Evolutionary conservation across 2,329 filamentous ascomycete species (phyloP).

Genomic region (Aspergillus pseudoviridinutans): DNA sequence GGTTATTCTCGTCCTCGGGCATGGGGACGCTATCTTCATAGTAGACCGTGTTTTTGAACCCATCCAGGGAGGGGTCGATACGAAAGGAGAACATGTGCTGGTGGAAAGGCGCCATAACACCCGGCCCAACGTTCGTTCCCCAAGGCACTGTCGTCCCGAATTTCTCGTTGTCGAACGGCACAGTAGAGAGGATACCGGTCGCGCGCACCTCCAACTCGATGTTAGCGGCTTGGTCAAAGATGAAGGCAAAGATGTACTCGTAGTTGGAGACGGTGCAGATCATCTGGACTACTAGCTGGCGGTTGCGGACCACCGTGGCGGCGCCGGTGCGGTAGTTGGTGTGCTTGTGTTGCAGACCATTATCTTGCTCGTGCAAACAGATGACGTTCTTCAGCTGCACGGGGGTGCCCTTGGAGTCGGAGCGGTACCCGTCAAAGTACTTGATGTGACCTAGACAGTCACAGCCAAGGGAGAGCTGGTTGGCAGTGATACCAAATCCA

Average conservation of each 20-base stretch:
- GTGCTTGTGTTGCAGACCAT: constrained; percentile 68
- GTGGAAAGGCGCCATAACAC: constrained; percentile 66
- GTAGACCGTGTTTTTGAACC: constrained; percentile 52
- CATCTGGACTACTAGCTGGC: constrained; percentile 64
- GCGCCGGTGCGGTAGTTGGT: constrained; percentile 66
- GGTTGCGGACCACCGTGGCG: constrained; percentile 60
- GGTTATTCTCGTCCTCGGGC: constrained; percentile 54
- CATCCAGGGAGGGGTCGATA: constrained; percentile 59
- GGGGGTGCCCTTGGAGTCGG: constrained; percentile 56
- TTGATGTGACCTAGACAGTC: constrained; percentile 69
- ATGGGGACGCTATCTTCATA: constrained; percentile 54
- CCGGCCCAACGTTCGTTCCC: constrained; percentile 66
- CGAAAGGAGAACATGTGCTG: constrained; percentile 73
- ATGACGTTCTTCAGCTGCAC: constrained; percentile 61
- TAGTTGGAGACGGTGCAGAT: constrained; percentile 72
- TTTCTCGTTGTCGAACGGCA: constrained; percentile 60
- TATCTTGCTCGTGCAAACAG: constrained; percentile 69
- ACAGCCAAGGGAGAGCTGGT: constrained; percentile 66
- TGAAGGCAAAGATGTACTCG: constrained; percentile 69
- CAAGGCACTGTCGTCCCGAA: constrained; percentile 58
- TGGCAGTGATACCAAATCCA: constrained; percentile 63
- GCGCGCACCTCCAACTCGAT: constrained; percentile 65
- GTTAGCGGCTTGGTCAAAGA: constrained; percentile 68
- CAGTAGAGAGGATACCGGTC: constrained; percentile 64
- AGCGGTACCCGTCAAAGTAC: constrained; percentile 59